Evolutionary conservation across 1,284 basidiomycete species (phyloP), one percentile per base, ranked within the genome.

Genomic region (Naganishia sp.): DNA sequence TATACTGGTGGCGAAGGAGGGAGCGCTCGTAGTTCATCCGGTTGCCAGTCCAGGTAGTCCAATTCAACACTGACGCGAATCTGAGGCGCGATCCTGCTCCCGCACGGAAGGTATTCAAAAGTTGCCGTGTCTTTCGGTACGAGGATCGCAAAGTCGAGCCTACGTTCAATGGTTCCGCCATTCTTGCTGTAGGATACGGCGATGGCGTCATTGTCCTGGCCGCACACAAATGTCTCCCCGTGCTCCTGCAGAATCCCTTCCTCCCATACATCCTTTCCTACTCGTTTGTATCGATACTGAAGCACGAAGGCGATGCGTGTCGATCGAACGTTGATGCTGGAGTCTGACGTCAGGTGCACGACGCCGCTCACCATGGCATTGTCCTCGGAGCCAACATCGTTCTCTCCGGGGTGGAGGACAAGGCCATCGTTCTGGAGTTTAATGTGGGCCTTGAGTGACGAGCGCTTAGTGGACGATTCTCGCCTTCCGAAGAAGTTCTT

Each of bases 181-280:
- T 52, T 39, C 43, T 61, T 13, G 21, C 48, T 50, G 59, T 61
- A 61, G 9, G 31, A 36, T 9, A 52, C 36, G 25, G 50, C n/a
- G 31, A 61, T 52, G 6, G 48, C 10, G 15, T 61, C 48, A 1
- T 42, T 39, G 11, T 43, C 23, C 11, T 15, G 16, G n/a, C 59
- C 59, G 21, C 49, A 39, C 4, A 61, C 36, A 13, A 61, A 61
- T n/a, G 48, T 61, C 36, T 61, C 48, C 11, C 48, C 48, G 15
- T 61, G 59, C n/a, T 61, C 59, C 18, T 61, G 48, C 7, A 61
- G 59, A 25, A 61, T 61, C 7, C 48, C 59, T 50, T 61, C 48
- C 7, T 49, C 46, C 59, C 59, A 61, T 4, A 48, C 50, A 16
- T 61, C 36, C 48, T 52, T 61, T 23, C 59, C 59, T 5, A 43